These are phyloP conservation scores for Prunus dulcis DNA, from an alignment of 306 rosid genomes.

Conservation along the genomic window DNA sequence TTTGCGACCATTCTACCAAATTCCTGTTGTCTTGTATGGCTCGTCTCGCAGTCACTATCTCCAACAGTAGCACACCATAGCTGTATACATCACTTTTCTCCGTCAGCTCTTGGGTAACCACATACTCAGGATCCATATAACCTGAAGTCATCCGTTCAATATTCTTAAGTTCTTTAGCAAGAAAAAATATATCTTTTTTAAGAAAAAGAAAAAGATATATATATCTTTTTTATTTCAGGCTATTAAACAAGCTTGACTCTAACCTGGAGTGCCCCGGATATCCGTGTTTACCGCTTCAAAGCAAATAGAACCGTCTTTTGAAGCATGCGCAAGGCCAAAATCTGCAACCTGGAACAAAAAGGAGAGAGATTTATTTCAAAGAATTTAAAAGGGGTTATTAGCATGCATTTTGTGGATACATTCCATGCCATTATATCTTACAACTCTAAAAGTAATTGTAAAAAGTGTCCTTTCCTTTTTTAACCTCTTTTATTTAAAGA, in stretches of 20 bases:
- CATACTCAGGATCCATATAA: conserved; percentile 97
- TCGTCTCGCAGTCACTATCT: conserved; percentile 77
- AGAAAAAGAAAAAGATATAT: too few species aligned
- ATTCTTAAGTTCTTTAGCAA: conserved; percentile 16
- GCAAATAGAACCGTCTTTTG: conserved; percentile 74
- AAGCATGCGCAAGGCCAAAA: conserved; percentile 97
- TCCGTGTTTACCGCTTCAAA: conserved; percentile 84
- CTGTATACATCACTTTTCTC: conserved; percentile 93
- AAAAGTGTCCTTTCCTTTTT: neutral
- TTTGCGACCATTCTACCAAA: conserved; percentile 89
- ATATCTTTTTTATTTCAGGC: conserved; percentile 1
- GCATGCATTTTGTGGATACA: neutral
- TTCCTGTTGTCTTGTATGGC: conserved; percentile 77
- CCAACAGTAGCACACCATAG: conserved; percentile 83
- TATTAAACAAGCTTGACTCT: conserved; percentile 5
- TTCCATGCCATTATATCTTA: neutral
- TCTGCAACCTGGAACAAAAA: conserved; percentile 70
- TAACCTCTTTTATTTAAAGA: neutral
- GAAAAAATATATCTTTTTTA: neutral
- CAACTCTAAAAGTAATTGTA: neutral
- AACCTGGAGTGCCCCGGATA: conserved; percentile 94
- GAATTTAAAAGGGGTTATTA: neutral
- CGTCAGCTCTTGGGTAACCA: conserved; percentile 89
- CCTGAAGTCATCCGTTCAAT: conserved; percentile 53
- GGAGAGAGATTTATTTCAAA: neutral